Conservation (phyloP, 1,139 yeast species). For the Nadsonia commutata region DNA sequence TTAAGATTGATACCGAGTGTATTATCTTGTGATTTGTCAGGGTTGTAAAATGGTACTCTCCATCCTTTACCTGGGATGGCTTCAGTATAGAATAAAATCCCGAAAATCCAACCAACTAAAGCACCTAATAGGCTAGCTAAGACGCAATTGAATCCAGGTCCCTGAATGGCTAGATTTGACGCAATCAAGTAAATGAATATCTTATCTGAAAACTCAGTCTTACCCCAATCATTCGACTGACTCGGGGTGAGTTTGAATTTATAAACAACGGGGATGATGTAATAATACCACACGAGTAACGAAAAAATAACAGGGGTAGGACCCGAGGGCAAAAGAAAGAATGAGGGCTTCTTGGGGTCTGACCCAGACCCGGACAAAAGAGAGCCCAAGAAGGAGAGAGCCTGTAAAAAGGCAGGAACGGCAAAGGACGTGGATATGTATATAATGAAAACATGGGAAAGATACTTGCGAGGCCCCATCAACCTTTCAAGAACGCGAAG, state of each 20-base stretch:
- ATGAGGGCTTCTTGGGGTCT: constrained; percentile 24
- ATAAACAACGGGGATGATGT: constrained; percentile 46
- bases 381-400: constrained; percentile 15
- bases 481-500: constrained; percentile 50
- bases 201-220: constrained; percentile 33
- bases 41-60: constrained; percentile 32
- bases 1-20: background rate
- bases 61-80: constrained; percentile 45
- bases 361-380: constrained; percentile 6
- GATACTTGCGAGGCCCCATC: constrained; percentile 45
- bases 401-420: constrained; percentile 23
- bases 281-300: constrained; percentile 41
- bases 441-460: constrained; percentile 22
- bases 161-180: constrained; percentile 37
- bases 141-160: constrained; percentile 25
- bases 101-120: constrained; percentile 43
- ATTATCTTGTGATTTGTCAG: constrained; percentile 1
- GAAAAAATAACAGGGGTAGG: constrained; percentile 51
- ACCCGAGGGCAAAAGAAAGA: constrained; percentile 24
- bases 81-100: constrained; percentile 38
- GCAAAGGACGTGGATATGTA: constrained; percentile 20
- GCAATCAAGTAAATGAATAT: constrained; percentile 40
- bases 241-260: constrained; percentile 34
- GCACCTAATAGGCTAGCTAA: constrained; percentile 36
- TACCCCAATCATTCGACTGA: constrained; percentile 14